phyloP scores from a whole-genome alignment of 2,329 filamentous ascomycete genomes.

The Lomentospora prolificans region DNA sequence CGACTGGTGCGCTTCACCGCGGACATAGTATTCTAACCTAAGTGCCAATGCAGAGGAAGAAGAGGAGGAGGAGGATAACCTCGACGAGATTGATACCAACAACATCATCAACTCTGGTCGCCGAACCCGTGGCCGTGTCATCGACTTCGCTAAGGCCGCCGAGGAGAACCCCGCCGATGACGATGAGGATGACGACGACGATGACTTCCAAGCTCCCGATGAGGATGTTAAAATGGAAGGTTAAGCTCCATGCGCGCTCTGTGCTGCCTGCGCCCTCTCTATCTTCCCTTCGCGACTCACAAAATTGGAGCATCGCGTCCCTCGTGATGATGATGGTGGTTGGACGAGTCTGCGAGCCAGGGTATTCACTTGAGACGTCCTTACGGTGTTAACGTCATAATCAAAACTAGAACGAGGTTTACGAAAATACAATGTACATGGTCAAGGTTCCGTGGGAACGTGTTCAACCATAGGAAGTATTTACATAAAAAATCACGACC shows the following conservation, averaged over 20 bases:
- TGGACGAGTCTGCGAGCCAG: not conserved
- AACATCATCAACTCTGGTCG: slow-evolving; percentile 75
- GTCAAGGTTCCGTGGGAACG: not conserved
- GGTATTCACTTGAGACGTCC: not conserved
- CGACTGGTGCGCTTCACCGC: not conserved
- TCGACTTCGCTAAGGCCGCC: slow-evolving; percentile 88
- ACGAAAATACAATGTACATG: slow-evolving; percentile 2
- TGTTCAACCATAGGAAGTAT: too few species aligned
- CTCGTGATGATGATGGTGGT: not conserved
- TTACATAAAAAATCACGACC: too few species aligned
- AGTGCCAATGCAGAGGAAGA: slow-evolving; percentile 25
- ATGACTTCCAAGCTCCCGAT: slow-evolving; percentile 54
- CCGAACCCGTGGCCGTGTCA: slow-evolving; percentile 84
- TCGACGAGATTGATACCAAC: slow-evolving; percentile 81
- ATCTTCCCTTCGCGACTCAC: not conserved
- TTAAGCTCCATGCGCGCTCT: slow-evolving; percentile 15
- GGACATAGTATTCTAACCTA: slow-evolving; percentile 7
- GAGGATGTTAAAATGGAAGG: slow-evolving; percentile 64
- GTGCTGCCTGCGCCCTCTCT: not conserved
- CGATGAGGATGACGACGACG: slow-evolving; percentile 72
- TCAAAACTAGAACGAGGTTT: slow-evolving; percentile 6
- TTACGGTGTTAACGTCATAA: slow-evolving; percentile 5
- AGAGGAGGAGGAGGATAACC: slow-evolving; percentile 62
- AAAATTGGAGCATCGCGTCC: not conserved
- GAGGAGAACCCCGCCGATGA: slow-evolving; percentile 65